Evolutionary conservation across 2,329 filamentous ascomycete species (phyloP), one percentile per base, ranked within the genome.

Genomic region (Neonectria sp.): DNA sequence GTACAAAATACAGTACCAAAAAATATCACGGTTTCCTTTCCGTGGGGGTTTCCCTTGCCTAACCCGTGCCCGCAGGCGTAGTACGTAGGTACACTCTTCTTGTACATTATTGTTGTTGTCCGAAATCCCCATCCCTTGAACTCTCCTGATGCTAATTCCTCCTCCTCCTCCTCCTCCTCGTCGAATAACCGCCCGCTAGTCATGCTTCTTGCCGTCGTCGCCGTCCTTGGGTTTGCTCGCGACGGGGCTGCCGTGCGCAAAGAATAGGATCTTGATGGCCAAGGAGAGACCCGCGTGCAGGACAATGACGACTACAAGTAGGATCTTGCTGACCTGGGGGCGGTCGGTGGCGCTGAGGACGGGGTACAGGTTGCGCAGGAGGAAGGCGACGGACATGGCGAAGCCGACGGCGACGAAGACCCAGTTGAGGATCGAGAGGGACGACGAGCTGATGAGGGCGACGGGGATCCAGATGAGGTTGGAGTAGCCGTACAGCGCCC

Each of bases 401-500:
- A 95, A 95, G 37, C 95, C 95, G 70, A 98, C 86, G 33, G 89
- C 95, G 17, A 98, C 95, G 80, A 99, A 97, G 21, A 94, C 89
- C 89, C 94, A 98, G 85, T 99, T 99, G 72, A 99, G 89, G 63
- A 94, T 90, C 61, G 90, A 91, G 74, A 98, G 85, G 60, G 93
- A 92, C 71, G 93, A 95, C 93, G 95, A 98, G 79, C 92, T 95
- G 73, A 98, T 93, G 69, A 97, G 83, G 55, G 96, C 95, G 49
- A 99, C 95, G 3, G 93, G 94, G 75, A 99, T 95, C 96, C 96
- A 99, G 78, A 99, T 94, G 76, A 99, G 86, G 83, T 99, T 99
- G 64, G 93, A 90, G 85, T 99, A 99, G 61, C 96, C 96, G 81
- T 98, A 99, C 40, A 99, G 86, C 67, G 95, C 93, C 91, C 94